Evolutionary conservation across 257 asterid species (phyloP).

Genomic region (Gardenia jasminoides): DNA sequence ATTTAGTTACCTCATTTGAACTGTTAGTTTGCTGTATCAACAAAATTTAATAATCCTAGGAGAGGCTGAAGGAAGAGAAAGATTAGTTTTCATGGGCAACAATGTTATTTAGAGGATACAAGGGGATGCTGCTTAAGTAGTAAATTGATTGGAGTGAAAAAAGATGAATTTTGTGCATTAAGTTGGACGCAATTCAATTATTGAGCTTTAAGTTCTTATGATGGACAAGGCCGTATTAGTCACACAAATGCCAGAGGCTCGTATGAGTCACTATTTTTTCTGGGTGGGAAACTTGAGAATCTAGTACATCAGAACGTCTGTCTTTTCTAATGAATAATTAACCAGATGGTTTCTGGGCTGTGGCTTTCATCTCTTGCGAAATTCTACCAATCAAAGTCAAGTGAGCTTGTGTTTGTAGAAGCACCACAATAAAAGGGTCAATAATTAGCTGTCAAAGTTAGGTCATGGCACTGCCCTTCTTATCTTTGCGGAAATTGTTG

Average conservation of each 20-base stretch:
- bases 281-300: background rate
- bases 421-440: background rate
- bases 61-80: background rate
- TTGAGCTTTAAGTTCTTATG: background rate
- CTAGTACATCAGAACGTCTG: background rate
- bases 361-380: background rate
- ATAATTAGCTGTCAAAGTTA: background rate
- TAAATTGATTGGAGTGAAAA: background rate
- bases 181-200: background rate
- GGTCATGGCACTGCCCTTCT: background rate
- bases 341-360: background rate
- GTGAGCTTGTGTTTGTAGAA: constrained; percentile 10
- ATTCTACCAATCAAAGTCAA: background rate
- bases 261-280: background rate
- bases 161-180: background rate
- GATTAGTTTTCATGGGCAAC: background rate
- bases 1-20: background rate
- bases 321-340: background rate
- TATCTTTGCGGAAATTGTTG: background rate
- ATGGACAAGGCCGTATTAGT: background rate
- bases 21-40: background rate
- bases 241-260: background rate
- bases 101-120: background rate
- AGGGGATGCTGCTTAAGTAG: background rate
- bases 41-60: background rate